Conservation (phyloP, 257 asterid species). For the Hygrophila difformis region DNA sequence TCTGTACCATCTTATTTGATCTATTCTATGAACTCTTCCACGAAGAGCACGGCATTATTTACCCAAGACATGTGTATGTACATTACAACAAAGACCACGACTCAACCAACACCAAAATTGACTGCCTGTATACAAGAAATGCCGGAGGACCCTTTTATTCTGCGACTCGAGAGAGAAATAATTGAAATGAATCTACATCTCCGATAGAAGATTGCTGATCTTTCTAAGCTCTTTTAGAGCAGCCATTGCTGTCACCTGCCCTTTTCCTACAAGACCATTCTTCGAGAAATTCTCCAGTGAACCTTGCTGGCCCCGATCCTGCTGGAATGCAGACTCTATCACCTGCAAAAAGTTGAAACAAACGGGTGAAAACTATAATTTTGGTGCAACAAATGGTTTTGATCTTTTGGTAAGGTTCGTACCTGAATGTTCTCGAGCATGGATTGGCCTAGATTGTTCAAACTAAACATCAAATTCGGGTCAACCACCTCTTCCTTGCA, state of each 20-base stretch:
- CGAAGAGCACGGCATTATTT: too few relatives aligned
- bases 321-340: conserved; percentile 68
- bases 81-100: too few relatives aligned
- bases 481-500: conserved; percentile 28
- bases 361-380: conserved; percentile 5
- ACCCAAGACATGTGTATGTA: conserved; percentile 19
- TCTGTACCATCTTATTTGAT: too few relatives aligned
- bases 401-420: too few relatives aligned
- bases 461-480: conserved; percentile 26
- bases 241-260: conserved; percentile 65
- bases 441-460: conserved; percentile 39
- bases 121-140: conserved; percentile 13
- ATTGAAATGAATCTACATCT: conserved; percentile 44
- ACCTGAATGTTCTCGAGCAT: conserved; percentile 50
- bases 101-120: too few relatives aligned
- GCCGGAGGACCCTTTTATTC: conserved; percentile 22
- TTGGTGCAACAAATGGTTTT: too few relatives aligned
- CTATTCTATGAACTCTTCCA: too few relatives aligned
- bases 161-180: conserved; percentile 17
- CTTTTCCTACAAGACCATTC: conserved; percentile 52
- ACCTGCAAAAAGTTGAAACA: conserved; percentile 30
- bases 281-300: conserved; percentile 34
- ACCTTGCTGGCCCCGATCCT: conserved; percentile 40
- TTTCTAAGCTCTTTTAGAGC: conserved; percentile 78
- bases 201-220: conserved; percentile 68